A percentile compares a stretch with the other conserved stretches of the same genome.
Conservation (phyloP, 176 grass and related monocot genomes). For the barley (Hordeum vulgare) region DNA sequence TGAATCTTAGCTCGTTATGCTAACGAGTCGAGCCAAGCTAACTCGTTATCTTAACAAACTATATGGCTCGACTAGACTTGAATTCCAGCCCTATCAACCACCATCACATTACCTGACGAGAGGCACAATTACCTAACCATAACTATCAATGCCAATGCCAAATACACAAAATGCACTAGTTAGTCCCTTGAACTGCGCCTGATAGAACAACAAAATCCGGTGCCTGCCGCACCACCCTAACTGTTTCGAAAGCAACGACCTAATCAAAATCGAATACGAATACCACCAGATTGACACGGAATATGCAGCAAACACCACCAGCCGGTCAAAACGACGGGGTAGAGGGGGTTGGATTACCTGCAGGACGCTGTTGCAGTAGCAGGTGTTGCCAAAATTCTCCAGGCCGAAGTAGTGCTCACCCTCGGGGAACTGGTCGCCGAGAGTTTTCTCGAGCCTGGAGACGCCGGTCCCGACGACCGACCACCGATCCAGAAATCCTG, state of each 20-base stretch:
- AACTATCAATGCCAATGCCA: no score
- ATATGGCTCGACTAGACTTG: no score
- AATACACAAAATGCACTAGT: no score
- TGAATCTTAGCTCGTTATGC: no score
- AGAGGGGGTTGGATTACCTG: slow-evolving; percentile 39
- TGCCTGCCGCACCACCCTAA: background rate
- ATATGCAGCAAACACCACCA: background rate
- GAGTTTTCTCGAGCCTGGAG: slow-evolving; percentile 90
- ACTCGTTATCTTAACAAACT: no score
- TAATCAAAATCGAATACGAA: background rate
- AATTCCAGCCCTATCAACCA: no score
- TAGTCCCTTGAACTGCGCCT: background rate
- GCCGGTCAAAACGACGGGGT: background rate
- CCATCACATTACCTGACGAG: background rate
- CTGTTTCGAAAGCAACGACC: background rate
- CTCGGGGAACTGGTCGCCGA: slow-evolving; percentile 90
- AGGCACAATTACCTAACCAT: no score
- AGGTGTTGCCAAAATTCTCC: slow-evolving; percentile 98
- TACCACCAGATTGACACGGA: background rate
- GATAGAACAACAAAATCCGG: background rate
- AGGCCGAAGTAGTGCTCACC: slow-evolving; percentile 95
- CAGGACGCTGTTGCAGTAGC: slow-evolving; percentile 98
- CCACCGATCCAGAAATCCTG: slow-evolving; percentile 71
- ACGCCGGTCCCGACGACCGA: slow-evolving; percentile 56
- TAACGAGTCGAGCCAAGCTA: no score